phyloP scores from a whole-genome alignment of 139 green algal genomes.

The Picochlorum costavermella region DNA sequence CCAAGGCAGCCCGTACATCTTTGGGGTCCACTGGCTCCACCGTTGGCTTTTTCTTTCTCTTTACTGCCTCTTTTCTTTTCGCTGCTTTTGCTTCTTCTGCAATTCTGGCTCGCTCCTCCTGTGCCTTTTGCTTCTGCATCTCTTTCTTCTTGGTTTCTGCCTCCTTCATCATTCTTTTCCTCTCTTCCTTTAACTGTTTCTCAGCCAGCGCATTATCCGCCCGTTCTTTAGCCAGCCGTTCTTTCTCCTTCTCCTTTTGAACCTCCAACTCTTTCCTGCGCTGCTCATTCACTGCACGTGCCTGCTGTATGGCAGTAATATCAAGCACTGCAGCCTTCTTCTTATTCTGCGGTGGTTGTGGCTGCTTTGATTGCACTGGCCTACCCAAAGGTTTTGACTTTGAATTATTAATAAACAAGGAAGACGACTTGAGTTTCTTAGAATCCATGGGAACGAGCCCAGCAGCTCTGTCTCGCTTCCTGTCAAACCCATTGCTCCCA shows the following conservation, averaged over 20 bases:
- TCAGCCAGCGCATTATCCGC: slow-evolving; percentile 6
- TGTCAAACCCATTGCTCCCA: neutral
- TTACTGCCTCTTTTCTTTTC: neutral
- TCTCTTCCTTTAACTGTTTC: slow-evolving; percentile 6
- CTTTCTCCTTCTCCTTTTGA: slow-evolving; percentile 5
- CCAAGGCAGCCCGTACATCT: neutral
- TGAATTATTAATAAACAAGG: neutral
- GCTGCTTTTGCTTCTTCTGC: slow-evolving; percentile 2
- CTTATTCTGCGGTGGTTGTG: neutral
- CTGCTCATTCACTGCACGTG: neutral
- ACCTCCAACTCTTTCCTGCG: neutral
- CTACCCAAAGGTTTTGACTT: neutral
- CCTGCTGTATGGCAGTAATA: slow-evolving; percentile 6
- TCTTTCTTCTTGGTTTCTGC: slow-evolving; percentile 18
- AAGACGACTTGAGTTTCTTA: neutral
- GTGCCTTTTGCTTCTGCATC: slow-evolving; percentile 7
- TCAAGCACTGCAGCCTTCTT: slow-evolving; percentile 15
- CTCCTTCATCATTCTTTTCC: slow-evolving; percentile 13
- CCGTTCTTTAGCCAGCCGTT: neutral
- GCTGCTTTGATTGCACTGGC: neutral
- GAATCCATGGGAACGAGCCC: neutral
- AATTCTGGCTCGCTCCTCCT: slow-evolving; percentile 5
- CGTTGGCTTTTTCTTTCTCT: neutral
- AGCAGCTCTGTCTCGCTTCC: neutral
- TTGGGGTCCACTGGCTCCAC: neutral